phyloP scores from a whole-genome alignment of 257 asterid species.

The Parsonsia alboflavescens region DNA sequence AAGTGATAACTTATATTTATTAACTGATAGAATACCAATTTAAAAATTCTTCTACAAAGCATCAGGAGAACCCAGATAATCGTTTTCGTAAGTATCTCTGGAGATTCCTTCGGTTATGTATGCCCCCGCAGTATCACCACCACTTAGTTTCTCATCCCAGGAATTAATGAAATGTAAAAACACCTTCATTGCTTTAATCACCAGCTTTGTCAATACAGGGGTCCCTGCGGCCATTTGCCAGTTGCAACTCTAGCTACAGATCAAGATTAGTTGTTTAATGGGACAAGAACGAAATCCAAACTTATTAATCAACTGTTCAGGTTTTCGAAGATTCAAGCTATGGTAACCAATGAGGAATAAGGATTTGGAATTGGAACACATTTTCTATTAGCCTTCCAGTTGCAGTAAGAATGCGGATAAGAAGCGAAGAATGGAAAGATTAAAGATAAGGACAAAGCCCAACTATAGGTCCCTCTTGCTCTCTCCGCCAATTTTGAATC shows the following conservation, averaged over 20 bases:
- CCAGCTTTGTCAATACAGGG: neutral
- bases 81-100: too few relatives aligned
- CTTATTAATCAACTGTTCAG: neutral
- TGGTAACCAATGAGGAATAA: neutral
- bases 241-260: neutral
- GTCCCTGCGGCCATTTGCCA: neutral
- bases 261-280: neutral
- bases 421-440: neutral
- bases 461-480: neutral
- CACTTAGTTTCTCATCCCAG: too few relatives aligned
- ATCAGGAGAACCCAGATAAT: too few relatives aligned
- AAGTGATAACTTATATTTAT: too few relatives aligned
- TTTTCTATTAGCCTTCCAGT: neutral
- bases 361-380: neutral
- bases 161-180: neutral
- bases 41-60: too few relatives aligned
- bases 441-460: slow-evolving; percentile 9
- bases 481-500: slow-evolving; percentile 1
- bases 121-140: too few relatives aligned
- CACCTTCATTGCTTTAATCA: slow-evolving; percentile 7
- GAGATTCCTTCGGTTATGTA: too few relatives aligned
- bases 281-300: neutral
- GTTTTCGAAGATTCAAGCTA: neutral
- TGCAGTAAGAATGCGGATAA: neutral
- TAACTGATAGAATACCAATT: too few relatives aligned